A percentile compares a stretch with the other conserved stretches of the same genome.
phyloP scores from a whole-genome alignment of 1,284 basidiomycete species.

The Microbotryum violaceum region DNA sequence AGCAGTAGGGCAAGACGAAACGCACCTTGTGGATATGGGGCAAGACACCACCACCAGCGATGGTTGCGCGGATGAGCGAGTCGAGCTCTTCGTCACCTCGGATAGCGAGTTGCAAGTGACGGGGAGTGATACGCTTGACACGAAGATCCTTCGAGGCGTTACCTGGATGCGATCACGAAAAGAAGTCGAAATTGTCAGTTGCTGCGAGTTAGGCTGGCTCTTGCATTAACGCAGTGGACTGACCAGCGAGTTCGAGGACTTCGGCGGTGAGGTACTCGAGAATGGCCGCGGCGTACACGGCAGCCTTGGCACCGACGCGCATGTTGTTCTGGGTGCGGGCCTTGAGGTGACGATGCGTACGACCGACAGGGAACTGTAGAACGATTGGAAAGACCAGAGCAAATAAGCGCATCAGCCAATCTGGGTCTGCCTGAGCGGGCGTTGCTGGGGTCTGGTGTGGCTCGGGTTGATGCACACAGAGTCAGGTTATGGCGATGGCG shows the following conservation, averaged over 20 bases:
- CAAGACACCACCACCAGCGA: conserved; percentile 76
- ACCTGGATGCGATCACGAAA: conserved; percentile 47
- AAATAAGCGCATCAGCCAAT: not conserved
- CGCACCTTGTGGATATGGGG: conserved; percentile 86
- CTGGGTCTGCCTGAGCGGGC: not conserved
- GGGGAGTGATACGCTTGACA: conserved; percentile 93
- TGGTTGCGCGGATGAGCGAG: conserved; percentile 49
- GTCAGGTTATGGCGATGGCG: not conserved
- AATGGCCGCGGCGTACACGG: conserved; percentile 85
- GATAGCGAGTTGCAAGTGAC: conserved; percentile 85
- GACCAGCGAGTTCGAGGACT: conserved; percentile 79
- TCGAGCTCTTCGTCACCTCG: conserved; percentile 90
- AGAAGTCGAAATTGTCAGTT: not conserved
- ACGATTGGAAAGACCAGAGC: not conserved
- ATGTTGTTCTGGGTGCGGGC: conserved; percentile 87
- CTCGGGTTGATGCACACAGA: no score
- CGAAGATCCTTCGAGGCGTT: conserved; percentile 94
- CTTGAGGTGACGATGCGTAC: conserved; percentile 92
- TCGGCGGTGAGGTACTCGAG: conserved; percentile 86
- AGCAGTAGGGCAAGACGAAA: not conserved
- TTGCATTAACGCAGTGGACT: conserved; percentile 33
- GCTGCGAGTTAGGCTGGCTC: not conserved
- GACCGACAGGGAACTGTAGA: conserved; percentile 75
- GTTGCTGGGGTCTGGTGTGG: not conserved
- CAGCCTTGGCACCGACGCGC: conserved; percentile 84